These are phyloP conservation scores for Beta macrorhiza DNA, from an alignment of 179 eudicot species.

Conservation along the genomic window DNA sequence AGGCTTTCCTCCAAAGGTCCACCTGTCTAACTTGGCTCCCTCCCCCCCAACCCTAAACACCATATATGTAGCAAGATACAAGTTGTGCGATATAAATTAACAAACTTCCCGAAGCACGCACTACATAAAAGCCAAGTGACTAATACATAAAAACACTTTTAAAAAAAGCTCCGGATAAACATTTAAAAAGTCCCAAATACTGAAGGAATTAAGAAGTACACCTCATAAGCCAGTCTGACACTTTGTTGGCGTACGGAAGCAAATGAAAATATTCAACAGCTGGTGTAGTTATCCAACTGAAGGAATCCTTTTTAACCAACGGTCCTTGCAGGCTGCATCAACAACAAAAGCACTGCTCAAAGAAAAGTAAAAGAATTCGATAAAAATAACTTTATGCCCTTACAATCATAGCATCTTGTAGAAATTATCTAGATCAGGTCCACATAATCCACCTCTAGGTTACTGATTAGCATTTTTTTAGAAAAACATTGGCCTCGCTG, in stretches of 20 bases:
- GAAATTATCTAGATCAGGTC: background rate
- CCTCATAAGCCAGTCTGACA: slow-evolving; percentile 59
- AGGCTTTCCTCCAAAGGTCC: background rate
- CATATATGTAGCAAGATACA: no score
- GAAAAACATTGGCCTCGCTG: background rate
- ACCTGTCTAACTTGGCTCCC: no score
- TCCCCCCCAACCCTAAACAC: no score
- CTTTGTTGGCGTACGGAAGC: slow-evolving; percentile 60
- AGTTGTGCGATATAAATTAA: no score
- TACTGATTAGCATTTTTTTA: background rate
- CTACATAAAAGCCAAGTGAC: background rate
- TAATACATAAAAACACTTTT: background rate
- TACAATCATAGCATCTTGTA: background rate
- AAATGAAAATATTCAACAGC: slow-evolving; percentile 67
- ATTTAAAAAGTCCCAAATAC: background rate
- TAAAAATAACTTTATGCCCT: background rate
- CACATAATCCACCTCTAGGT: background rate
- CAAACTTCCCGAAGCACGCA: background rate
- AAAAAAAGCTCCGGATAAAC: background rate
- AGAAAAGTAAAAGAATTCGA: background rate
- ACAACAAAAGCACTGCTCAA: slow-evolving; percentile 18
- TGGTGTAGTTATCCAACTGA: slow-evolving; percentile 50
- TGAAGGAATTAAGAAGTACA: slow-evolving; percentile 26
- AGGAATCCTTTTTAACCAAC: slow-evolving; percentile 41
- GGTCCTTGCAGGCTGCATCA: slow-evolving; percentile 70